Evolutionary conservation across 306 rosid genomes (phyloP).

Genomic region (Prunus mongolica): DNA sequence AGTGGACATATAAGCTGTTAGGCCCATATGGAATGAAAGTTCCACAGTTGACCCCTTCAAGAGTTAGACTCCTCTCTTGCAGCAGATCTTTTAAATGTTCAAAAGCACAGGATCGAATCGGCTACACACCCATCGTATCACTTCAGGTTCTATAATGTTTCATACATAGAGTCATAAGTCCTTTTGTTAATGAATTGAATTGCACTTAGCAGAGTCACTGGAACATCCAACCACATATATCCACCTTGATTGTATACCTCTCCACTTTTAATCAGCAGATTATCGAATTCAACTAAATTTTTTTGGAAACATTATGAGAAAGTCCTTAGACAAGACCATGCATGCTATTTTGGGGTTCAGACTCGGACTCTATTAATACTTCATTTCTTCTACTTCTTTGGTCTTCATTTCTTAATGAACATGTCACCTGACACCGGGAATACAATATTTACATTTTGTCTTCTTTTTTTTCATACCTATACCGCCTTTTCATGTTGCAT

Average conservation of each 20-base stretch:
- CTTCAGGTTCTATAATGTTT: conserved; percentile 58
- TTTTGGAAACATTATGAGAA: no score
- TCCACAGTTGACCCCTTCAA: conserved; percentile 96
- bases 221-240: not conserved
- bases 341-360: not conserved
- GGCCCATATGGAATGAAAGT: conserved; percentile 97
- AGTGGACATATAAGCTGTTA: conserved; percentile 67
- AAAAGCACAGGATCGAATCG: conserved; percentile 81
- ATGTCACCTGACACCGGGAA: no score
- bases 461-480: no score
- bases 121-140: conserved; percentile 70
- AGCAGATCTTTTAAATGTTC: conserved; percentile 81
- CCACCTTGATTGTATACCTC: not conserved
- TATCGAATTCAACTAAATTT: not conserved
- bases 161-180: conserved; percentile 6
- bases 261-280: not conserved
- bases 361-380: not conserved
- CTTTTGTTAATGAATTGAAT: conserved; percentile 1
- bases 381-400: not conserved
- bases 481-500: no score
- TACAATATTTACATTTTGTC: no score
- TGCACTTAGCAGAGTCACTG: not conserved
- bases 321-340: not conserved
- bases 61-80: conserved; percentile 83
- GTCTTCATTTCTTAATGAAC: not conserved